These are phyloP conservation scores for Croton laevigatus DNA, from an alignment of 441 rosid genomes.

Conservation along the genomic window DNA sequence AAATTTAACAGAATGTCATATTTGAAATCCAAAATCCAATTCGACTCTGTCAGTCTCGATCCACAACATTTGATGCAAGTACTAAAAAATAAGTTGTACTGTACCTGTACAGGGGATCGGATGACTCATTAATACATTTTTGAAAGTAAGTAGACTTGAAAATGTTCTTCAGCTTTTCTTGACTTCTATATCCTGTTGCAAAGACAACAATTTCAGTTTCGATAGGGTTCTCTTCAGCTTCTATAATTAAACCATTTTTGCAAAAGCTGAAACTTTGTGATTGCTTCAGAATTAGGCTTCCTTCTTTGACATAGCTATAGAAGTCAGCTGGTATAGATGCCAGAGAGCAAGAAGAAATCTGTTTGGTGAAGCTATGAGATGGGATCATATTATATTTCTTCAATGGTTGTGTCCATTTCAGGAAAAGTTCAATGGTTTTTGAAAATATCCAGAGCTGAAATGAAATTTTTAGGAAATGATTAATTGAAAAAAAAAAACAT, in stretches of 20 bases:
- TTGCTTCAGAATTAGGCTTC: slow-evolving; percentile 41
- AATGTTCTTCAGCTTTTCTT: slow-evolving; percentile 43
- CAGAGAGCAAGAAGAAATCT: slow-evolving; percentile 29
- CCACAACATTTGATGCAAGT: too few relatives aligned
- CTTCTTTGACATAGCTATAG: slow-evolving; percentile 33
- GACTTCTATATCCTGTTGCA: slow-evolving; percentile 49
- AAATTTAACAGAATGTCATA: background rate
- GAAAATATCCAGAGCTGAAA: slow-evolving; percentile 43
- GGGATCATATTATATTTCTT: slow-evolving; percentile 50
- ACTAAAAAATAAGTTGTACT: too few relatives aligned
- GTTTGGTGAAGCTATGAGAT: slow-evolving; percentile 29
- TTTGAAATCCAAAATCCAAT: too few relatives aligned
- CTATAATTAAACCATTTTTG: slow-evolving; percentile 33
- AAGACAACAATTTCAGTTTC: slow-evolving; percentile 43
- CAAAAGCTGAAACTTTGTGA: slow-evolving; percentile 40
- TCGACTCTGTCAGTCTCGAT: too few relatives aligned
- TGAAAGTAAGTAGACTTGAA: slow-evolving; percentile 32
- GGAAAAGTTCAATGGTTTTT: slow-evolving; percentile 37
- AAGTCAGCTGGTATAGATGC: slow-evolving; percentile 32
- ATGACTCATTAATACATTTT: slow-evolving; percentile 32
- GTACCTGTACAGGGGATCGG: background rate
- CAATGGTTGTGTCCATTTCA: slow-evolving; percentile 33
- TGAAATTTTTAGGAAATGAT: background rate
- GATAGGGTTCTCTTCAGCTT: slow-evolving; percentile 26
- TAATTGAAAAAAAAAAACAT: background rate